Evolutionary conservation across 495 filamentous ascomycete species (phyloP), one percentile per base, ranked within the genome.

Genomic region (Penicillium alfredii): DNA sequence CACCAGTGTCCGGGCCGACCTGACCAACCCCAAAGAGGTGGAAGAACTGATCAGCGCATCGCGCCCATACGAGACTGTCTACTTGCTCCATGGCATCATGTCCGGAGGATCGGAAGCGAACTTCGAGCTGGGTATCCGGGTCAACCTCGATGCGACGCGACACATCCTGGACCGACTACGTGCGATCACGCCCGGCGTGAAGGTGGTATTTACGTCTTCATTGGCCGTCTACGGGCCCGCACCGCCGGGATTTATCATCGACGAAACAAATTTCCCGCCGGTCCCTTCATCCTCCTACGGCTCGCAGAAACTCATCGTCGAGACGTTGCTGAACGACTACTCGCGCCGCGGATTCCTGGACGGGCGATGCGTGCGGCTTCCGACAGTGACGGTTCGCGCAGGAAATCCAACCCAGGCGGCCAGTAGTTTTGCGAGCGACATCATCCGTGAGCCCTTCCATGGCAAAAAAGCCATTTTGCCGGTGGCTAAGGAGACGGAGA

Each of bases 1-100:
- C 0, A 71, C 47, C n/a, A 58, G 68, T 35, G 43, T 84, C 10
- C 56, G 69, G 12, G 82, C 80, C 1, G 82, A 88, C 57, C 72
- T 88, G 31, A 73, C 74, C 38, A 69, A 69, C 16, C 48, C 68
- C 0, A 39, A 66, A n/a, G 78, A 74, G 41, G 76, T 78, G 38
- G 67, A 78, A 19, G 48, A 82, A 17, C 51, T 83, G 12, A 59
- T 68, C 37, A 55, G 49, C 13, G 33, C 40, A 12, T 45, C 54
- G 19, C 52, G 53, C 10, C 73, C 63, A 21, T 72, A 81, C 9
- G 68, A 76, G 44, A 80, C 77, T 10, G 68, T 85, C 48, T 89
- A 84, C 64, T 55, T 88, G 35, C 78, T 93, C 47, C 86, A 93
- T 60, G 86, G 86, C 30, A 86, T 93, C 61, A 89, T 90, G 86